Evolutionary conservation across 2,329 filamentous ascomycete genomes (phyloP), one percentile per base, ranked within the genome.

Genomic region (Xylaria sp.): DNA sequence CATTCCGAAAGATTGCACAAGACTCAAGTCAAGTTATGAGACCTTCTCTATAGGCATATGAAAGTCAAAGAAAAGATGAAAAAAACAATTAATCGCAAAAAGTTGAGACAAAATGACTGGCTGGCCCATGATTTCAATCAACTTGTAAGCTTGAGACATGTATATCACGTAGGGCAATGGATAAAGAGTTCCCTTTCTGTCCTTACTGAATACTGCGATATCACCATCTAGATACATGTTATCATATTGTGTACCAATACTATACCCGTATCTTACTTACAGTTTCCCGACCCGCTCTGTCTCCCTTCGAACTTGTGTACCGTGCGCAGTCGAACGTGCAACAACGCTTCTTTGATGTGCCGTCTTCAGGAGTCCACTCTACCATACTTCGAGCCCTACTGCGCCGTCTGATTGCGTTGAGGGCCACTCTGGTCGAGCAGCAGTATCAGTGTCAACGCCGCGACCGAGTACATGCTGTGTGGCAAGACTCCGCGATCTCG

Each of bases 401-500:
- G 58, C 23, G 67, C 67, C 67, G 58, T 51, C 58, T 69, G 31
- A 66, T 59, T 50, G 59, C 67, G 20, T 60, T 28, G 12, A 18
- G 54, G 12, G 54, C 66, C 46, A 31, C 20, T 55, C 51, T 34
- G 20, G 20, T 25, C 41, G 23, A 50, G 37, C 39, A 25, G 23
- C 25, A 48, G 46, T 28, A 9, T 37, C n/a, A 50, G 46, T 54
- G 37, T 23, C 18, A 46, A 25, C 51, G 25, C 25, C 25, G 39
- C 37, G 34, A 31, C 48, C 41, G 23, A 57, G 10, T n/a, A 20
- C 44, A n/a, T 39, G n/a, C 20, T 28, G 44, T 51, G 37, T 62
- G 67, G 67, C 64, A 69, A 69, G 48, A 64, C 50, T 64, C 67
- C 67, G 67, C 67, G 64, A 13, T 15, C 2, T 64, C 57, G 64